These are phyloP conservation scores for Lentinus brumalis DNA, from an alignment of 768 basidiomycete species.

Conservation along the genomic window DNA sequence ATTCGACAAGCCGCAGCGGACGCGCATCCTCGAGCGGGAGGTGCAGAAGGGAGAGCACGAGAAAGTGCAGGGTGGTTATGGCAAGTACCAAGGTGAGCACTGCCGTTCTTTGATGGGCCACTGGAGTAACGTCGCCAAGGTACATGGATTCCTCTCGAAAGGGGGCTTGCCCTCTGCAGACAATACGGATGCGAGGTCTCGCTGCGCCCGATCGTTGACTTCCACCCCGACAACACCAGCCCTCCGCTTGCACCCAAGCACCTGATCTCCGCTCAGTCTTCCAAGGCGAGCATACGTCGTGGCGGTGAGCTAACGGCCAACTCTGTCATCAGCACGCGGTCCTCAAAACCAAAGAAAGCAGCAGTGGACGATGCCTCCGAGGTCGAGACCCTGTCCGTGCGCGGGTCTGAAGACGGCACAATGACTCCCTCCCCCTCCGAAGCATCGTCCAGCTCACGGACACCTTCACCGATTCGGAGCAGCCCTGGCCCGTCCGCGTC, in stretches of 20 bases:
- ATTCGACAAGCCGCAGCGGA: constrained; percentile 98
- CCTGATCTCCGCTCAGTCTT: constrained; percentile 69
- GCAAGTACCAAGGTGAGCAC: constrained; percentile 93
- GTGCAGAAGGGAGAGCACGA: constrained; percentile 99
- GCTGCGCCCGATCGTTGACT: constrained; percentile 93
- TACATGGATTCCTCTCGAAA: constrained; percentile 97
- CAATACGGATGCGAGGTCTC: constrained; percentile 91
- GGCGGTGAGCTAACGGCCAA: constrained; percentile 23
- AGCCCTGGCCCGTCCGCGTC: constrained; percentile 51
- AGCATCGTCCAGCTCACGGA: constrained; percentile 85
- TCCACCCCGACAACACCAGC: constrained; percentile 84
- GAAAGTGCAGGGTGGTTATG: constrained; percentile 99
- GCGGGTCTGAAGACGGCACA: constrained; percentile 83
- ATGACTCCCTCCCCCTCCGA: constrained; percentile 90
- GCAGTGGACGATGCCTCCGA: constrained; percentile 57
- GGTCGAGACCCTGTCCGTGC: constrained; percentile 62
- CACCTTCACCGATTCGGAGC: constrained; percentile 84
- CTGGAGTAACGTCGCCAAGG: constrained; percentile 48
- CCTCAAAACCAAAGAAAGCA: constrained; percentile 62
- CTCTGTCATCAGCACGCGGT: constrained; percentile 53
- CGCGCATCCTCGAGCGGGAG: constrained; percentile 95
- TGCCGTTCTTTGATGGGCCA: not conserved
- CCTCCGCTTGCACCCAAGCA: constrained; percentile 97
- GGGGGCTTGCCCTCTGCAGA: constrained; percentile 81
- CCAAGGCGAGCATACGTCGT: constrained; percentile 39